Base-by-base conservation (phyloP, 768 basidiomycete species). In the Xerocomellus dryophilus region DNA sequence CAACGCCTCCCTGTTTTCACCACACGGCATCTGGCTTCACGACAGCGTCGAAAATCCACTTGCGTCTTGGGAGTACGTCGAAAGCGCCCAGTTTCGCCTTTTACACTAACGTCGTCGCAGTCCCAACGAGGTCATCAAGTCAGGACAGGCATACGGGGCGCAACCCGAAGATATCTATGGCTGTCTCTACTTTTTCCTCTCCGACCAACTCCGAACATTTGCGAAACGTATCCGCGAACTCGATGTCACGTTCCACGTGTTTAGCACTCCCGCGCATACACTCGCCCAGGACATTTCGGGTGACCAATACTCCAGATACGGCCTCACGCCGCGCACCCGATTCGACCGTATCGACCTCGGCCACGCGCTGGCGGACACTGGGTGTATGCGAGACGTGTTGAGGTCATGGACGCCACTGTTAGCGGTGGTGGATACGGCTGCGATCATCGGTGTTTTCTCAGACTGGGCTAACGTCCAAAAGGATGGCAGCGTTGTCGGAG, bases 341-440 rank as follows among this genome's bases (percentile, higher is more conserved):
- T 81, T 80, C 50, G 73, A 80, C 59, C 72, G 80, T 3, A 71
- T 81, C 43, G 69, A 76, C 32, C 70, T 78, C 7, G 77, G 72
- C 1, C 75, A 76, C 50, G 66, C 72, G 7, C 21, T 74, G 12
- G 73, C 77, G 1, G 66, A 74, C 32, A 68, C 70, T 18, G 64
- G 63, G 21, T 70, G 70, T 8, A 54, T 74, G 10, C 51, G 48
- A 17, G 54, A 56, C 2, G 61, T 72, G 27, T 59, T 80, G 31
- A 46, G 23, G 1, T 42, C 57, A 5, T 81, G 78, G 79, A 54
- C 58, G 2, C 66, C 72, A 1, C 47, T 79, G 15, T 61, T 81
- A 5, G 59, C 63, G 2, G 42, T 49, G 5, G 71, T 59, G 8
- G 51, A 57, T 5, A 49, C 56, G 9, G 70, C 78, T 12, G 54